phyloP scores from a whole-genome alignment of 2,329 filamentous ascomycete genomes.

The Alternaria alternata region DNA sequence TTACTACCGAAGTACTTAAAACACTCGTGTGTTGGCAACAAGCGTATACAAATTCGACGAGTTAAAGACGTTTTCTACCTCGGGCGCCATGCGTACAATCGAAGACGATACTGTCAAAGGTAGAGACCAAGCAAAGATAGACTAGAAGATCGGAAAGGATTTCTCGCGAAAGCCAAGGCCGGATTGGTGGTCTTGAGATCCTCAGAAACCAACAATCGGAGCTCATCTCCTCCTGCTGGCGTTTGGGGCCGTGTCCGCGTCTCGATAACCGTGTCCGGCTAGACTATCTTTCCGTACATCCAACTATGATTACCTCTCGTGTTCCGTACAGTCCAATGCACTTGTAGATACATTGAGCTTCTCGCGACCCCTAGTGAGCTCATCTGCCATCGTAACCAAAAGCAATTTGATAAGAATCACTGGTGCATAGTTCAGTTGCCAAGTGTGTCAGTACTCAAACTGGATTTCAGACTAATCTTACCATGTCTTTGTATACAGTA shows the following conservation, averaged over 20 bases:
- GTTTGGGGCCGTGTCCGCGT: neutral
- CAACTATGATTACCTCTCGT: neutral
- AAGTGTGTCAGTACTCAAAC: too few species aligned
- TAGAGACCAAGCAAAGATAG: neutral
- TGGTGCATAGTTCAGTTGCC: constrained; percentile 22
- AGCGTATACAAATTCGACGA: neutral
- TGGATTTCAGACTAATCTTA: too few species aligned
- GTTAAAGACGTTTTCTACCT: neutral
- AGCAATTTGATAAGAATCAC: constrained; percentile 19
- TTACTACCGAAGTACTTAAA: too few species aligned
- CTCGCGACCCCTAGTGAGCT: constrained; percentile 23
- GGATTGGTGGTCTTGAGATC: neutral
- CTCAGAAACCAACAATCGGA: neutral
- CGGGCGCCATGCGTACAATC: neutral
- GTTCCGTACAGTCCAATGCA: neutral
- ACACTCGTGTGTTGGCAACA: neutral
- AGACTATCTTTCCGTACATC: neutral
- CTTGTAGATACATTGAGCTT: constrained; percentile 23
- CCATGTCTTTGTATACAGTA: too few species aligned
- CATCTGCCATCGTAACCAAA: constrained; percentile 24
- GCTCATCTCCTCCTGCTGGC: neutral
- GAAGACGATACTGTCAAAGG: neutral
- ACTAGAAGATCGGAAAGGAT: neutral
- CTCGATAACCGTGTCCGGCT: neutral
- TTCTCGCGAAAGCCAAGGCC: neutral